Base-by-base conservation (phyloP, 768 basidiomycete genomes). In the Porpolomopsis calyptriformis region DNA sequence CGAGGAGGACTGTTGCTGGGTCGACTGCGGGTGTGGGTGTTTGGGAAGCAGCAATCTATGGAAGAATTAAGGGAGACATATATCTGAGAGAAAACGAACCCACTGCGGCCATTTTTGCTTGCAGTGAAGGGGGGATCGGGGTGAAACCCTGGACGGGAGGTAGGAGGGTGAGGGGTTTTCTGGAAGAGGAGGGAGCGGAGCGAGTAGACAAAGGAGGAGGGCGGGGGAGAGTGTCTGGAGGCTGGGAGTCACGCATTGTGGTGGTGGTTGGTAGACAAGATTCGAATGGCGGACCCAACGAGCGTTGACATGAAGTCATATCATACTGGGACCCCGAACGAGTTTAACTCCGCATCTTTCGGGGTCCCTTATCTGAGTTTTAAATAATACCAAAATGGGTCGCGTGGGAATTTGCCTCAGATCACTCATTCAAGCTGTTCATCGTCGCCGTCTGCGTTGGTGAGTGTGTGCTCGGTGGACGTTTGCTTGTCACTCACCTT, bases 101-200 rank as follows among this genome's bases (percentile, higher is more conserved):
- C 60, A 93, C 90, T 23, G 84, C 87, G 34, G 85, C 87, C 84
- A 97, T 86, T 70, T 91, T 96, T 51, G 87, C 89, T 60, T 92
- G 91, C 37, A 98, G 73, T 38, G 78, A 74, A 0, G 92, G 88
- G 0, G 93, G 93, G 51, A 98, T 86, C 39, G 85, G 82, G 0
- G 82, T 82, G 16, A 74, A 62, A 34, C 66, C 63, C 49, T 58
- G 48, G 52, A 48, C 61, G 49, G 47, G 58, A 61, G 64, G 49
- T 51, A 79, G 71, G 37, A 80, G 66, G 47, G 66, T 66, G 57
- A 68, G 52, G 39, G 63, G 52, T 53, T 63, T 49, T 43, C 45
- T 38, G 34, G 49, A 53, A 26, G 55, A 18, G 38, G 49, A 46
- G 51, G 52, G 50, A 46, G 37, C 23, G 45, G 56, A 43, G 44